Percentiles rank a stretch among this genome's conserved stretches.
Conservation (phyloP, 495 filamentous ascomycete genomes). For the Tuber borchii region DNA sequence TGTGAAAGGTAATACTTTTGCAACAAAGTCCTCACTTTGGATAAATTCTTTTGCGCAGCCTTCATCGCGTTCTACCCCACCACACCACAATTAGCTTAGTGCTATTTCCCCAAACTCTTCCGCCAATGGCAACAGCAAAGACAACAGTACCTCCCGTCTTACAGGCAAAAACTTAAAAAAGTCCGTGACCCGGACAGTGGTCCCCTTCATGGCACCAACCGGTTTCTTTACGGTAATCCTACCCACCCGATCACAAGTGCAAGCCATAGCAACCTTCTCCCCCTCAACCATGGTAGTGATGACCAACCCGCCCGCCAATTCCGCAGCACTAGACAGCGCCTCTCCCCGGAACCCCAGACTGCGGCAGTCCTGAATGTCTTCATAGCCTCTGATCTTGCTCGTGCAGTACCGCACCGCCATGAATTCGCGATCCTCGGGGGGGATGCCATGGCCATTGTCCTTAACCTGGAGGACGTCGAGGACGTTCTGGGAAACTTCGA, state of each 20-base stretch:
- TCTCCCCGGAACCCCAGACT: slow-evolving; percentile 83
- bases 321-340: slow-evolving; percentile 70
- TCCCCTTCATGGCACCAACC: slow-evolving; percentile 60
- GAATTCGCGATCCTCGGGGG: slow-evolving; percentile 58
- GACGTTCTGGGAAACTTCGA: slow-evolving; percentile 69
- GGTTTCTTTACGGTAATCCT: slow-evolving; percentile 47
- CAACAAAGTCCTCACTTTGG: slow-evolving; percentile 60
- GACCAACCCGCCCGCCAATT: slow-evolving; percentile 57
- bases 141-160: slow-evolving; percentile 48
- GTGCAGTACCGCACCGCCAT: slow-evolving; percentile 69
- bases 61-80: slow-evolving; percentile 52
- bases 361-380: slow-evolving; percentile 62
- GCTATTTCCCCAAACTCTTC: not conserved
- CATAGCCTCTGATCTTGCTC: slow-evolving; percentile 71
- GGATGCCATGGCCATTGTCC: slow-evolving; percentile 84
- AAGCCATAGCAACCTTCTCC: slow-evolving; percentile 56
- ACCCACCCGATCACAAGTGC: slow-evolving; percentile 52
- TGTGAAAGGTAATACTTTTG: slow-evolving; percentile 71
- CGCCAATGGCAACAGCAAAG: not conserved
- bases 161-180: slow-evolving; percentile 71
- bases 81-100: slow-evolving; percentile 11
- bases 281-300: slow-evolving; percentile 66
- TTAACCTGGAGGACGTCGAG: slow-evolving; percentile 79
- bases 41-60: slow-evolving; percentile 54
- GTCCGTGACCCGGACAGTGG: slow-evolving; percentile 61